Evolutionary conservation across 1,139 yeast species (phyloP).

Genomic region (Geotrichum candidum): DNA sequence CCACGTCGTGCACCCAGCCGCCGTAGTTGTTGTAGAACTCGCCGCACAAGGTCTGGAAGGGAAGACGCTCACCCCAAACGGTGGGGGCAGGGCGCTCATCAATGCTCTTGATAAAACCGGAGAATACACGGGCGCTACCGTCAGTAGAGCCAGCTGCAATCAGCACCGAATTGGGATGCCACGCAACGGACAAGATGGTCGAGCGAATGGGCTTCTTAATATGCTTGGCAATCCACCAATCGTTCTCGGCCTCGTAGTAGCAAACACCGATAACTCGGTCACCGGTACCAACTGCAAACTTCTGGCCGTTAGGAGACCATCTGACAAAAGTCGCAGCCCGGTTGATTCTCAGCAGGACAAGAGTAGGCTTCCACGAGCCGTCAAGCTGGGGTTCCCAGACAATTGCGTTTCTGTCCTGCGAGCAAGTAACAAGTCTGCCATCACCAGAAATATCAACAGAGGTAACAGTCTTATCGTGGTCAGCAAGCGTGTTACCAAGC

Average conservation of each 20-base stretch:
- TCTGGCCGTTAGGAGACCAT: slow-evolving; percentile 90
- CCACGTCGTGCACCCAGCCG: slow-evolving; percentile 90
- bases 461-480: slow-evolving; percentile 92
- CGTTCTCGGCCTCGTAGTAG: slow-evolving; percentile 91
- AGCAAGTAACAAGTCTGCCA: slow-evolving; percentile 91
- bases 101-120: slow-evolving; percentile 86
- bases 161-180: slow-evolving; percentile 93
- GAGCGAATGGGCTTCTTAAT: slow-evolving; percentile 87
- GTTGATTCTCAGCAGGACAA: slow-evolving; percentile 85
- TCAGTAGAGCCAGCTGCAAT: slow-evolving; percentile 92
- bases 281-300: slow-evolving; percentile 96
- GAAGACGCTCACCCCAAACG: slow-evolving; percentile 91
- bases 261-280: slow-evolving; percentile 93
- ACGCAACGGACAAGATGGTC: slow-evolving; percentile 73
- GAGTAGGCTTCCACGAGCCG: slow-evolving; percentile 73
- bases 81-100: slow-evolving; percentile 77
- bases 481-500: slow-evolving; percentile 58
- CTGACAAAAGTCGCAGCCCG: slow-evolving; percentile 90
- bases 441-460: slow-evolving; percentile 87
- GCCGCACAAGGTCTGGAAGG: slow-evolving; percentile 89
- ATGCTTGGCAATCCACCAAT: slow-evolving; percentile 99
- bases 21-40: slow-evolving; percentile 73
- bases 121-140: slow-evolving; percentile 89
- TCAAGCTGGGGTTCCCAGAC: slow-evolving; percentile 79
- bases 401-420: slow-evolving; percentile 95